phyloP scores from a whole-genome alignment of 1,284 basidiomycete genomes.

The Irpex sp. region DNA sequence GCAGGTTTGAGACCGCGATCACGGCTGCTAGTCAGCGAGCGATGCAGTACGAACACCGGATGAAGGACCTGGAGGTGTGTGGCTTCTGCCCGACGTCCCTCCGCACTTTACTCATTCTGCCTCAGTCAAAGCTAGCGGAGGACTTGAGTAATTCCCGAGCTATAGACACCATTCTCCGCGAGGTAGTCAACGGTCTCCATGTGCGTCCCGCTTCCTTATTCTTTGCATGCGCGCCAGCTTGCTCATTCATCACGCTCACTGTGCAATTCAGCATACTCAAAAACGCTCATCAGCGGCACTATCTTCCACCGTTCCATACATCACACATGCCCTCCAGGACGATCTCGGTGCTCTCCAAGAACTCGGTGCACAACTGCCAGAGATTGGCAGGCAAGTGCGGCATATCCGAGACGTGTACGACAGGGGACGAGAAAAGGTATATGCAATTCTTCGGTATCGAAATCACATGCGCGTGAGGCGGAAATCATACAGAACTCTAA shows the following conservation, averaged over 20 bases:
- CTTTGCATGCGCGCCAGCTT: not conserved
- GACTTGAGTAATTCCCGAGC: slow-evolving; percentile 69
- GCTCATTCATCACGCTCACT: not conserved
- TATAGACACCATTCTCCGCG: slow-evolving; percentile 63
- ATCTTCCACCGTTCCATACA: slow-evolving; percentile 54
- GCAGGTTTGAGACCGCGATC: slow-evolving; percentile 31
- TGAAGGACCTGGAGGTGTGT: slow-evolving; percentile 67
- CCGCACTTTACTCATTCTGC: not conserved
- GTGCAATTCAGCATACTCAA: slow-evolving; percentile 45
- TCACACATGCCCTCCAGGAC: slow-evolving; percentile 52
- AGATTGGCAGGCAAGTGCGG: slow-evolving; percentile 52
- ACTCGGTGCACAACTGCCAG: slow-evolving; percentile 52
- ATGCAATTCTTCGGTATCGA: slow-evolving; percentile 1
- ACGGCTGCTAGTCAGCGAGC: slow-evolving; percentile 49
- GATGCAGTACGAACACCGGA: slow-evolving; percentile 53
- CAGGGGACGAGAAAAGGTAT: slow-evolving; percentile 63
- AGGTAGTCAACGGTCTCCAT: slow-evolving; percentile 54
- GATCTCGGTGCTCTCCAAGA: slow-evolving; percentile 51
- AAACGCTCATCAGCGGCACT: slow-evolving; percentile 54
- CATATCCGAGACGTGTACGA: slow-evolving; percentile 62
- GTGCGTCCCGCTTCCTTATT: slow-evolving; percentile 31
- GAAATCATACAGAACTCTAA: not conserved
- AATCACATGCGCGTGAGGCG: not conserved
- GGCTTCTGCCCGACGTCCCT: slow-evolving; percentile 1
- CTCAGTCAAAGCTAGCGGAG: slow-evolving; percentile 59